Evolutionary conservation across 306 rosid genomes (phyloP).

Genomic region (Prunus kanzakura): DNA sequence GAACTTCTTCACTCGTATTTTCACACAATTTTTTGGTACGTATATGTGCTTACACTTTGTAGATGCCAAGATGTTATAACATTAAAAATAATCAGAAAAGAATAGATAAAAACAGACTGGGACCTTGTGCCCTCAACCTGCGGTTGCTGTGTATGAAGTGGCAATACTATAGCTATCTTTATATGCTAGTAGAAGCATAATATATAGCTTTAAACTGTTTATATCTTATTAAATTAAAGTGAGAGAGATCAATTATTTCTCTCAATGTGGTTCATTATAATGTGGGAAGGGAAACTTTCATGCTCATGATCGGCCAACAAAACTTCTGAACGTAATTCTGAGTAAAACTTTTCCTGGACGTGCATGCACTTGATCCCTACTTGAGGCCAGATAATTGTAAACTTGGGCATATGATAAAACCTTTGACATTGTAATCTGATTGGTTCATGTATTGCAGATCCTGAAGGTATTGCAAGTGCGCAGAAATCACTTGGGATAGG

Average conservation of each 20-base stretch:
- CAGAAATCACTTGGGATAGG: conserved; percentile 88
- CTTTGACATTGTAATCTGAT: not conserved
- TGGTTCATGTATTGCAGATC: conserved; percentile 50
- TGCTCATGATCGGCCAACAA: not conserved
- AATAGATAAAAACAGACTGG: not conserved
- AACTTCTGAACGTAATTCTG: not conserved
- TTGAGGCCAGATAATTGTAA: not conserved
- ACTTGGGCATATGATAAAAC: not conserved
- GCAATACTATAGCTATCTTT: not conserved
- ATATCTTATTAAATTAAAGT: not conserved
- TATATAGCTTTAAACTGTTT: not conserved
- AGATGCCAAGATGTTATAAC: conserved; percentile 6
- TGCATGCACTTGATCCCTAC: not conserved
- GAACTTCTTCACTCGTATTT: conserved; percentile 94
- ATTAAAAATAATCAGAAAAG: not conserved
- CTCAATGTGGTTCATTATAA: not conserved
- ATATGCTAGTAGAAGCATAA: not conserved
- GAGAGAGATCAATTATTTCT: not conserved
- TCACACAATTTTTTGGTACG: conserved; percentile 95
- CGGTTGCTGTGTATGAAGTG: not conserved
- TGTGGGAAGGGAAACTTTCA: not conserved
- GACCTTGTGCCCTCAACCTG: not conserved
- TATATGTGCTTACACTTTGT: conserved; percentile 16
- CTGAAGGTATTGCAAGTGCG: conserved; percentile 92
- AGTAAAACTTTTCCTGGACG: not conserved